These are phyloP conservation scores for Barnettozyma wickerhamii DNA, from an alignment of 805 yeast species.

Conservation along the genomic window DNA sequence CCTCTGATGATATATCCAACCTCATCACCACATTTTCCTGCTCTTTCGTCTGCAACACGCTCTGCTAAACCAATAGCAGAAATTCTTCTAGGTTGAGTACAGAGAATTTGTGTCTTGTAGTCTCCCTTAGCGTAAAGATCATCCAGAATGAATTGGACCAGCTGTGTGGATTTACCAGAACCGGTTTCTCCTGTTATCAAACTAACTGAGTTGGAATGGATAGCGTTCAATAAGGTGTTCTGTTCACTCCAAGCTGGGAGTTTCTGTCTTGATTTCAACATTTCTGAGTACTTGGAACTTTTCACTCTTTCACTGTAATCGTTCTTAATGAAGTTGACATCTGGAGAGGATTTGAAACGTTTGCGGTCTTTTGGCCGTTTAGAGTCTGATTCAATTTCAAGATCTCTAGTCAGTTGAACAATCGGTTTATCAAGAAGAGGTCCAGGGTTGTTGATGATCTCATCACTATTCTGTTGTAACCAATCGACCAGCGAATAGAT, in stretches of 20 bases:
- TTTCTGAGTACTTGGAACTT: conserved; percentile 32
- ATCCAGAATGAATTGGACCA: conserved; percentile 85
- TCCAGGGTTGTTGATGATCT: conserved; percentile 71
- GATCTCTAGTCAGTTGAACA: conserved; percentile 3
- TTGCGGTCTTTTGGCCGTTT: conserved; percentile 9
- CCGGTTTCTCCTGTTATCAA: conserved; percentile 96
- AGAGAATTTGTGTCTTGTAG: conserved; percentile 57
- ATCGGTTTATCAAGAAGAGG: conserved; percentile 39
- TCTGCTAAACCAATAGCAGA: conserved; percentile 94
- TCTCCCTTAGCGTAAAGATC: conserved; percentile 42
- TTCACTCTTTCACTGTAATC: conserved; percentile 32
- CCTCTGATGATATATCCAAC: conserved; percentile 91
- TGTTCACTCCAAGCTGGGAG: conserved; percentile 85
- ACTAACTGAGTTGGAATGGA: conserved; percentile 58
- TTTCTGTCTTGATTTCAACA: conserved; percentile 43
- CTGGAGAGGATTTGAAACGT: conserved; percentile 24
- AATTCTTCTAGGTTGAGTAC: conserved; percentile 95
- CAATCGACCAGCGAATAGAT: conserved; percentile 70
- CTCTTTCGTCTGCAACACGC: conserved; percentile 82
- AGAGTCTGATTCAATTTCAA: conserved; percentile 2
- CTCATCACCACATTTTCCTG: conserved; percentile 56
- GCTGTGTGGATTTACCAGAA: conserved; percentile 94
- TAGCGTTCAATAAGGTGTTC: conserved; percentile 48
- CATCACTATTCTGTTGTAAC: conserved; percentile 58
- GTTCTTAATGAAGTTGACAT: conserved; percentile 30